phyloP scores from a whole-genome alignment of 345 rosid genomes.

The rapeseed (Brassica napus) region DNA sequence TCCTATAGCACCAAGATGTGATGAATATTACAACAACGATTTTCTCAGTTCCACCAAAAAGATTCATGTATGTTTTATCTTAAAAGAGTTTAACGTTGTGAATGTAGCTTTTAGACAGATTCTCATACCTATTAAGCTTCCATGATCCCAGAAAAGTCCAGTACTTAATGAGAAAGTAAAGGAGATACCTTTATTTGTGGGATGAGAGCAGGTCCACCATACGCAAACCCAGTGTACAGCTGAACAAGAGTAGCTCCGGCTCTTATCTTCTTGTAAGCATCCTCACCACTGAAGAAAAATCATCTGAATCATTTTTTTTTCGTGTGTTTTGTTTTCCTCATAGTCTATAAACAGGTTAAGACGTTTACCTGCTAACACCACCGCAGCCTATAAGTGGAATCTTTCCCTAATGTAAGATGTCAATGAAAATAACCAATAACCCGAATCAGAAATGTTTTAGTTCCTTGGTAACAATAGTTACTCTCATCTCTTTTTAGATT shows the following conservation, averaged over 20 bases:
- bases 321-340: neutral
- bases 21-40: neutral
- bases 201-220: constrained; percentile 95
- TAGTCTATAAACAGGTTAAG: neutral
- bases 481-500: neutral
- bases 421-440: neutral
- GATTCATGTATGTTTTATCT: no score
- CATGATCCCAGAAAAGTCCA: neutral
- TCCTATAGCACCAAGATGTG: constrained; percentile 47
- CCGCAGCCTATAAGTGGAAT: constrained; percentile 93
- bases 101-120: neutral
- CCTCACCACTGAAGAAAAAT: constrained; percentile 73
- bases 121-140: neutral
- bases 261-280: constrained; percentile 90
- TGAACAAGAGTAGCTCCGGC: constrained; percentile 97
- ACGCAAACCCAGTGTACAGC: constrained; percentile 91
- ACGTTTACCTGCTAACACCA: constrained; percentile 81
- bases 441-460: constrained; percentile 11
- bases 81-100: no score
- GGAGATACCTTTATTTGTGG: constrained; percentile 78
- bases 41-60: no score
- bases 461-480: neutral
- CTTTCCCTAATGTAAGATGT: constrained; percentile 62
- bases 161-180: neutral
- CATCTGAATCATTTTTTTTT: neutral